These are phyloP conservation scores for Colletotrichum lentis DNA, from an alignment of 2,329 filamentous ascomycete genomes.

Conservation along the genomic window DNA sequence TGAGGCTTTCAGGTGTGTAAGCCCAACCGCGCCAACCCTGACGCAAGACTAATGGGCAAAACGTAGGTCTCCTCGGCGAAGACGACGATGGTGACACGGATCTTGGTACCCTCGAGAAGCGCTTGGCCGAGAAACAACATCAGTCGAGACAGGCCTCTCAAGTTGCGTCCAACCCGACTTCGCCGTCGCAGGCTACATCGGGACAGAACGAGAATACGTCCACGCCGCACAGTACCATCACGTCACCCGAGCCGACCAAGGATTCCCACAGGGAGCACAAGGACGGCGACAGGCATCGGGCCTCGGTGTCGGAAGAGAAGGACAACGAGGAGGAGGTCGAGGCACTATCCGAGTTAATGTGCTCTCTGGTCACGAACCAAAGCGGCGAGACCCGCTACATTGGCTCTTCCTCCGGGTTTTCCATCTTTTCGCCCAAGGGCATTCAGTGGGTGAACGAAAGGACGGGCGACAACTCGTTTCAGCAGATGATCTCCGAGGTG, in stretches of 20 bases:
- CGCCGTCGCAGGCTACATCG: slow-evolving; percentile 58
- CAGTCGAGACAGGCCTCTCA: slow-evolving; percentile 61
- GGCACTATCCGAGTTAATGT: slow-evolving; percentile 97
- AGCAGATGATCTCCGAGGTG: slow-evolving; percentile 92
- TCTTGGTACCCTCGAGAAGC: slow-evolving; percentile 85
- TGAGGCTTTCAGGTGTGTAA: slow-evolving; percentile 76
- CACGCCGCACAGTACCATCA: slow-evolving; percentile 62
- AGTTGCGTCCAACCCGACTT: slow-evolving; percentile 59
- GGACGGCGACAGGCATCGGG: slow-evolving; percentile 47
- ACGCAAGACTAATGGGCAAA: slow-evolving; percentile 41
- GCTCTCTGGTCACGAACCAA: slow-evolving; percentile 93
- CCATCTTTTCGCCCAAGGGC: slow-evolving; percentile 97
- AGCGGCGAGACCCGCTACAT: slow-evolving; percentile 96
- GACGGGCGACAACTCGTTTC: slow-evolving; percentile 94
- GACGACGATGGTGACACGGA: slow-evolving; percentile 88
- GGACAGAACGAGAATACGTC: slow-evolving; percentile 54
- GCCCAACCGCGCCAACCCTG: not conserved
- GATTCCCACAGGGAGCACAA: slow-evolving; percentile 50
- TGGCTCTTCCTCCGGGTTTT: slow-evolving; percentile 96
- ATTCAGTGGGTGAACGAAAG: slow-evolving; percentile 99
- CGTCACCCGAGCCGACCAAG: slow-evolving; percentile 60
- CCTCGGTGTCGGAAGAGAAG: slow-evolving; percentile 54
- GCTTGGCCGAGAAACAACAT: slow-evolving; percentile 66
- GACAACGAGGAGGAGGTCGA: slow-evolving; percentile 77
- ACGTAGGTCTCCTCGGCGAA: slow-evolving; percentile 76